Evolutionary conservation across 306 rosid species (phyloP).

Genomic region (Quercus glauca): DNA sequence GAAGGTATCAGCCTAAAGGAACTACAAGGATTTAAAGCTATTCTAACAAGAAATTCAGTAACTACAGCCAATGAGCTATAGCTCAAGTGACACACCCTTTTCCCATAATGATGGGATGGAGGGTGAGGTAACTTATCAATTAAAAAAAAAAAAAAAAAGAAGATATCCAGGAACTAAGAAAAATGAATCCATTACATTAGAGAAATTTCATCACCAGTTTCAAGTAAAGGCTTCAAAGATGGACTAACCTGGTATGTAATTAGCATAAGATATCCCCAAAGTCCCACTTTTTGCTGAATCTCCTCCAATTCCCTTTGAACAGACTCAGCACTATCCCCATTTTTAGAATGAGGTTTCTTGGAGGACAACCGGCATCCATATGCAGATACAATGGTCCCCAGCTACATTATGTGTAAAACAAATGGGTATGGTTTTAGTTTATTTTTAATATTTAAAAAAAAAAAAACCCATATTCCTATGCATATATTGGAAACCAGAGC

Average conservation of each 20-base stretch:
- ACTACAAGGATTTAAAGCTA: neutral
- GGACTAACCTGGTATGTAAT: constrained; percentile 56
- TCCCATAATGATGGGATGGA: too few species aligned
- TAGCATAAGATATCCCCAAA: constrained; percentile 71
- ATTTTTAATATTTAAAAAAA: neutral
- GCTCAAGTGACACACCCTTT: neutral
- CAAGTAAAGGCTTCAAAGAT: neutral
- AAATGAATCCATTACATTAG: neutral
- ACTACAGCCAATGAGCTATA: neutral
- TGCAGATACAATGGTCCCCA: constrained; percentile 72
- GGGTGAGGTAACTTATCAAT: too few species aligned
- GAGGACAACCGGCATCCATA: constrained; percentile 55
- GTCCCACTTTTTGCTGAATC: constrained; percentile 42
- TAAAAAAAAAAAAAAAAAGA: too few species aligned
- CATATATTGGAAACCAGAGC: neutral
- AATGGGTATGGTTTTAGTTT: neutral
- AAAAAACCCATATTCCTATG: neutral
- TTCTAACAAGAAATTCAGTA: neutral
- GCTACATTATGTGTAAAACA: constrained; percentile 28
- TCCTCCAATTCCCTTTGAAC: constrained; percentile 39
- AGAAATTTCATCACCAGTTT: neutral
- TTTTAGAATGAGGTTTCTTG: constrained; percentile 28
- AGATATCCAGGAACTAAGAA: neutral
- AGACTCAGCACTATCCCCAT: constrained; percentile 23
- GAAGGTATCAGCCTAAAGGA: neutral